A percentile compares a stretch with the other conserved stretches of the same genome.
These are phyloP conservation scores for Diaporthe vaccinii DNA, from an alignment of 2,329 filamentous ascomycete species.

Conservation along the genomic window DNA sequence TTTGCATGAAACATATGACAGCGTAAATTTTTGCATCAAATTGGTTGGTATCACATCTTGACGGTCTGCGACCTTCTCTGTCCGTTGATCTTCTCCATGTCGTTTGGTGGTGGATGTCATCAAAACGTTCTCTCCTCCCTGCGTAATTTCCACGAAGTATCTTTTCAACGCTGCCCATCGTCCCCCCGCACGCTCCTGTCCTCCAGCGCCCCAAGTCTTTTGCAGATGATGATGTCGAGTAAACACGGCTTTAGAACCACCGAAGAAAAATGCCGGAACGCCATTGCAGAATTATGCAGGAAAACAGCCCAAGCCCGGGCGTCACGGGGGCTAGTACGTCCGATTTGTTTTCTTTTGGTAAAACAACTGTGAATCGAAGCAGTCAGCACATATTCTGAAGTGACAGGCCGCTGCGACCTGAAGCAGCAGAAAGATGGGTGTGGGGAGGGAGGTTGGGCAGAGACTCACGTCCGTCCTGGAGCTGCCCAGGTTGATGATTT, in stretches of 20 bases:
- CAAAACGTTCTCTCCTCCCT: not conserved
- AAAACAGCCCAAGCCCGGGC: slow-evolving; percentile 63
- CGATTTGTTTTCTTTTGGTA: slow-evolving; percentile 78
- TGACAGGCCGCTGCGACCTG: not conserved
- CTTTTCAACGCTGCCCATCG: not conserved
- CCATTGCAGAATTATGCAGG: slow-evolving; percentile 35
- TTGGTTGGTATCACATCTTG: slow-evolving; percentile 28
- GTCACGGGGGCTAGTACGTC: slow-evolving; percentile 64
- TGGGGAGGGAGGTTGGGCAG: slow-evolving; percentile 5
- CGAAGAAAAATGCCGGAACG: slow-evolving; percentile 34
- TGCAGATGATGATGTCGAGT: not conserved
- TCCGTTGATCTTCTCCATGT: not conserved
- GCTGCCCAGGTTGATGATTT: slow-evolving; percentile 98
- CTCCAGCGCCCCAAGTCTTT: not conserved
- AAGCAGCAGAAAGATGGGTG: slow-evolving; percentile 56
- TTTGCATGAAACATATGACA: slow-evolving; percentile 33
- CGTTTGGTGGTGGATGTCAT: not conserved
- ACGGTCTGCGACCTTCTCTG: not conserved
- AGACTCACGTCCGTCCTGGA: slow-evolving; percentile 87
- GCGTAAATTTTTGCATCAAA: slow-evolving; percentile 32
- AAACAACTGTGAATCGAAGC: slow-evolving; percentile 61
- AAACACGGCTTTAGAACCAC: not conserved
- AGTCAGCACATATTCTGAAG: not conserved
- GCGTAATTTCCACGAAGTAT: not conserved
- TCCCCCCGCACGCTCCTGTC: not conserved